These are phyloP conservation scores for Candida schatavii DNA, from an alignment of 805 yeast genomes.

Conservation along the genomic window DNA sequence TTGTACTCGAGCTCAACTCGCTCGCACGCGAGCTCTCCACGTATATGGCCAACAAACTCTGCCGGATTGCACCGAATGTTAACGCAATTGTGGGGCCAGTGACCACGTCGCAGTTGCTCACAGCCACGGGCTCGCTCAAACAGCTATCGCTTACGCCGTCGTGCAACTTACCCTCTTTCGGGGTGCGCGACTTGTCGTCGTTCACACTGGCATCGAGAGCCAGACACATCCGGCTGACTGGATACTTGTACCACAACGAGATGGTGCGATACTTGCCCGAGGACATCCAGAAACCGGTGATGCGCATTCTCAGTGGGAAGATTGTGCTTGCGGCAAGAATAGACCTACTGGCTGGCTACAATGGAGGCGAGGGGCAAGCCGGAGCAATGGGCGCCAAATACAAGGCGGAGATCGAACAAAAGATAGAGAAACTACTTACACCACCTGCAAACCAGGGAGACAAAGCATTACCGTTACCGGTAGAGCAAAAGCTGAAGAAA, in stretches of 20 bases:
- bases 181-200: conserved; percentile 45
- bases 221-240: conserved; percentile 57
- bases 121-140: conserved; percentile 64
- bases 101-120: conserved; percentile 69
- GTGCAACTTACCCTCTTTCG: conserved; percentile 80
- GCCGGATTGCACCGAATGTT: conserved; percentile 74
- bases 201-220: conserved; percentile 15
- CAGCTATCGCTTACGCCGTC: conserved; percentile 71
- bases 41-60: conserved; percentile 56
- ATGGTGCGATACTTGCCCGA: conserved; percentile 58
- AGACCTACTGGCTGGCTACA: conserved; percentile 49
- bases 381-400: conserved; percentile 59
- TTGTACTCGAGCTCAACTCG: conserved; percentile 44
- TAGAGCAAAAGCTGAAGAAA: conserved; percentile 72
- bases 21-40: conserved; percentile 43
- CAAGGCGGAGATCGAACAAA: conserved; percentile 55
- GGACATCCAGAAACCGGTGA: conserved; percentile 61
- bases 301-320: conserved; percentile 78
- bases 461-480: conserved; percentile 70
- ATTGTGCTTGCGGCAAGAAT: conserved; percentile 78
- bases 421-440: conserved; percentile 66
- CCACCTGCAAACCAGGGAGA: conserved; percentile 69
- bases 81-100: conserved; percentile 68
- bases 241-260: conserved; percentile 62
- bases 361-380: conserved; percentile 23